Percentiles rank a stretch among this genome's conserved stretches.
Evolutionary conservation across 345 rosid species (phyloP).

Genomic region (Hibiscus trionum): DNA sequence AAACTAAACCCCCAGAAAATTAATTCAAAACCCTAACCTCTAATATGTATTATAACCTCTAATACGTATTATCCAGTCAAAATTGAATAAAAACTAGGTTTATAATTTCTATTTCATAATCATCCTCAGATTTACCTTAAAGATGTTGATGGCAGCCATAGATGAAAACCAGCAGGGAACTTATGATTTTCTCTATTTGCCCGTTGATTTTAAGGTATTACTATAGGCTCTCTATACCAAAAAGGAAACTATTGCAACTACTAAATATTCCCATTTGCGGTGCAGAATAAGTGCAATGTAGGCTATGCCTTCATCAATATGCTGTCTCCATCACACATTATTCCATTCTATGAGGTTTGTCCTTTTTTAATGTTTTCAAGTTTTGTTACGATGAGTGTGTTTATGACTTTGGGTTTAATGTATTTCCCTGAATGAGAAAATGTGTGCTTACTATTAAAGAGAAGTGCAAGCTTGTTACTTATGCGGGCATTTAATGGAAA

Average conservation of each 20-base stretch:
- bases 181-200: conserved; percentile 65
- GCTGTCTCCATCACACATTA: conserved; percentile 60
- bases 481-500: conserved; percentile 70
- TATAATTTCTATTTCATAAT: not conserved
- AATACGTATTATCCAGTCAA: too few species aligned
- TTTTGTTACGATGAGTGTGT: not conserved
- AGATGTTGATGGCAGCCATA: conserved; percentile 68
- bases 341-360: conserved; percentile 55
- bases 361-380: not conserved
- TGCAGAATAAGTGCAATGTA: conserved; percentile 80
- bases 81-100: too few species aligned
- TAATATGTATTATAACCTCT: too few species aligned
- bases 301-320: conserved; percentile 80
- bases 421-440: too few species aligned
- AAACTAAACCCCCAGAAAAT: too few species aligned
- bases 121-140: conserved; percentile 49
- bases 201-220: conserved; percentile 70
- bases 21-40: too few species aligned
- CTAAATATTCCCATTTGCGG: conserved; percentile 11
- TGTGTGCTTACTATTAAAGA: not conserved
- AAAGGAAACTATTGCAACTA: not conserved
- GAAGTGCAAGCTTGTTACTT: not conserved
- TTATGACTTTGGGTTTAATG: not conserved
- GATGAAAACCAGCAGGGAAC: conserved; percentile 58
- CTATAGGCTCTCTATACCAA: not conserved